These are phyloP conservation scores for Nigrospora osmanthi DNA, from an alignment of 2,329 filamentous ascomycete species.

Conservation along the genomic window DNA sequence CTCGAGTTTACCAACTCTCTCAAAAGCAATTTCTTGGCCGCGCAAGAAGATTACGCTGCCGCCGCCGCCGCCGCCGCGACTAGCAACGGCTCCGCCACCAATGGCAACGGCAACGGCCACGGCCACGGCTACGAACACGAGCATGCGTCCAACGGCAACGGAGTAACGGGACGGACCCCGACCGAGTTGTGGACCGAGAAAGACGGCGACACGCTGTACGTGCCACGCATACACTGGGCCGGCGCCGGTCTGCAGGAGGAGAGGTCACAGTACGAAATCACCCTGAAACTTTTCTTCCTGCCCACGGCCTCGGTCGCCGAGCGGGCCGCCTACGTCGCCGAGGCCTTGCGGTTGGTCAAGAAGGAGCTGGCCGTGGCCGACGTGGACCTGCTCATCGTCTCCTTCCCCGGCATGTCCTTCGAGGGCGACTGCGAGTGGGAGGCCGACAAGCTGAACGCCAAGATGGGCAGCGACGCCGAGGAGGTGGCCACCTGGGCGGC, in stretches of 20 bases:
- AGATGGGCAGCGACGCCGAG: slow-evolving; percentile 58
- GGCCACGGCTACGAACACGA: slow-evolving; percentile 22
- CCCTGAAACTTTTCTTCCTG: slow-evolving; percentile 90
- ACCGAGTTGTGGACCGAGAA: slow-evolving; percentile 60
- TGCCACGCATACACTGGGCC: slow-evolving; percentile 71
- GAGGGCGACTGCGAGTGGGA: slow-evolving; percentile 86
- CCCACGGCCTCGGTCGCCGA: slow-evolving; percentile 58
- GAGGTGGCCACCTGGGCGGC: slow-evolving; percentile 62
- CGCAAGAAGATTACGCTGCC: slow-evolving; percentile 53
- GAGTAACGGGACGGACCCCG: slow-evolving; percentile 19
- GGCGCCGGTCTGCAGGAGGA: slow-evolving; percentile 71
- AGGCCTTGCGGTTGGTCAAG: slow-evolving; percentile 73
- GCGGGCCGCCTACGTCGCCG: slow-evolving; percentile 62
- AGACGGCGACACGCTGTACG: slow-evolving; percentile 55
- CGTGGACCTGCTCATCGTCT: slow-evolving; percentile 84
- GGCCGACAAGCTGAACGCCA: slow-evolving; percentile 53
- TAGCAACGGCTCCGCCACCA: slow-evolving; percentile 12
- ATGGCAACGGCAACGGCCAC: slow-evolving; percentile 10
- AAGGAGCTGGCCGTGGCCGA: slow-evolving; percentile 68
- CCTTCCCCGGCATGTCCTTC: slow-evolving; percentile 88
- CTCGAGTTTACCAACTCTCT: slow-evolving; percentile 86
- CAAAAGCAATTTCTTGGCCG: slow-evolving; percentile 71
- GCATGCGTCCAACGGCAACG: slow-evolving; percentile 15
- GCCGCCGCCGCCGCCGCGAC: slow-evolving; percentile 11
- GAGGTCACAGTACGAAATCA: slow-evolving; percentile 81